phyloP scores from a whole-genome alignment of 495 filamentous ascomycete genomes.

The Cladorrhinum samala region DNA sequence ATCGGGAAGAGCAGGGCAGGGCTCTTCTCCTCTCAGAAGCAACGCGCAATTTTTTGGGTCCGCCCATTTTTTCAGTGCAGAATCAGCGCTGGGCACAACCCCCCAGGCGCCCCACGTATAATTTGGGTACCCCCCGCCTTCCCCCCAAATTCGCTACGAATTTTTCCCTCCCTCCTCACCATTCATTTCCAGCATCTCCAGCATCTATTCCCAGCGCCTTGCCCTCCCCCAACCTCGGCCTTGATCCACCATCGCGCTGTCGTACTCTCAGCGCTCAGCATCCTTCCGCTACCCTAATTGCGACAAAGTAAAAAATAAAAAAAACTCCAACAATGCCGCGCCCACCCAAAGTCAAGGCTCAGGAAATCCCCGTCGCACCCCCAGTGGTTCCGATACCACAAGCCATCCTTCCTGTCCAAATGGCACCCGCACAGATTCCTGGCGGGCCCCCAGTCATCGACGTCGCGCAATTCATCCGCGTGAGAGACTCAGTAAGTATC shows the following conservation, averaged over 20 bases:
- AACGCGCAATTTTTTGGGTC: slow-evolving; percentile 22
- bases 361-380: slow-evolving; percentile 30
- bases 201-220: slow-evolving; percentile 20
- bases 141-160: slow-evolving; percentile 27
- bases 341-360: slow-evolving; percentile 32
- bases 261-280: slow-evolving; percentile 15
- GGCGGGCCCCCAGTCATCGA: slow-evolving; percentile 34
- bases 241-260: slow-evolving; percentile 20
- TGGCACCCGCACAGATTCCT: slow-evolving; percentile 17
- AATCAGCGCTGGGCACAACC: slow-evolving; percentile 28
- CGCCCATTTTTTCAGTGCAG: slow-evolving; percentile 23
- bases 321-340: slow-evolving; percentile 28
- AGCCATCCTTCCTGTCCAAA: neutral
- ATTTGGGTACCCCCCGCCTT: slow-evolving; percentile 24
- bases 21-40: neutral
- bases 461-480: slow-evolving; percentile 42
- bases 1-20: slow-evolving; percentile 13
- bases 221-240: slow-evolving; percentile 8
- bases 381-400: slow-evolving; percentile 10
- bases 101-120: slow-evolving; percentile 24
- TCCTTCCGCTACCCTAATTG: slow-evolving; percentile 15
- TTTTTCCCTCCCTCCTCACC: slow-evolving; percentile 30
- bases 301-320: slow-evolving; percentile 8
- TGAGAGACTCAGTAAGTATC: slow-evolving; percentile 45
- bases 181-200: slow-evolving; percentile 21